Evolutionary conservation across 306 rosid species (phyloP).

Genomic region (Citrullus mucosospermus): DNA sequence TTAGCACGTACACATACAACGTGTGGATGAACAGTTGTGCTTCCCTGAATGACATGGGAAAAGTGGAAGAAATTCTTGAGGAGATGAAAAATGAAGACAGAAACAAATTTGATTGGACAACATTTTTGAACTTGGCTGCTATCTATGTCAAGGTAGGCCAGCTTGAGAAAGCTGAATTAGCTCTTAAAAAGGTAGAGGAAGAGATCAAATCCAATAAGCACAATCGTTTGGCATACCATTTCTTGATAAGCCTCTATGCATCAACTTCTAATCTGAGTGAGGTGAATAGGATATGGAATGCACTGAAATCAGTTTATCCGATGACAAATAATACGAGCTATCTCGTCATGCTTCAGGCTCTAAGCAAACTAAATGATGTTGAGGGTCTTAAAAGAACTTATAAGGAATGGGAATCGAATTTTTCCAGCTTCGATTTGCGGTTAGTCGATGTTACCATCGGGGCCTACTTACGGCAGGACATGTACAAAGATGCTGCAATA

Average conservation of each 20-base stretch:
- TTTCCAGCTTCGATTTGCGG: conserved; percentile 39
- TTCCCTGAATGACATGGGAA: conserved; percentile 29
- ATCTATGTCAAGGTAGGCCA: conserved; percentile 51
- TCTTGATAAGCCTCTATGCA: conserved; percentile 52
- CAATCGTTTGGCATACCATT: conserved; percentile 47
- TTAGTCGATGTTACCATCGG: conserved; percentile 25
- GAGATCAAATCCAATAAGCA: conserved; percentile 18
- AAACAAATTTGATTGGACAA: conserved; percentile 36
- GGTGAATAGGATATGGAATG: conserved; percentile 56
- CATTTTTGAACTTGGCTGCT: conserved; percentile 58
- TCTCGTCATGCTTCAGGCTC: conserved; percentile 56
- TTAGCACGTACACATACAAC: conserved; percentile 26
- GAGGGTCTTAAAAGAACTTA: conserved; percentile 43
- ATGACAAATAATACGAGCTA: conserved; percentile 44
- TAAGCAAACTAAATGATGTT: conserved; percentile 45
- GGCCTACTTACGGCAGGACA: conserved; percentile 43
- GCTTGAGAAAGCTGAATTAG: conserved; percentile 45
- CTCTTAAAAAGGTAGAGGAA: conserved; percentile 41
- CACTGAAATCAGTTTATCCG: conserved; percentile 31
- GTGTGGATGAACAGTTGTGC: conserved; percentile 72
- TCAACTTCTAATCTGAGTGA: conserved; percentile 41
- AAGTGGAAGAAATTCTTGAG: conserved; percentile 35
- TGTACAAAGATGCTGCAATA: conserved; percentile 44
- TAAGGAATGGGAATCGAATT: conserved; percentile 63
- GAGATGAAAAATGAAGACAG: conserved; percentile 40